Base-by-base conservation (phyloP, 352 stramenopile species). In the Aphanomyces stellatus region DNA sequence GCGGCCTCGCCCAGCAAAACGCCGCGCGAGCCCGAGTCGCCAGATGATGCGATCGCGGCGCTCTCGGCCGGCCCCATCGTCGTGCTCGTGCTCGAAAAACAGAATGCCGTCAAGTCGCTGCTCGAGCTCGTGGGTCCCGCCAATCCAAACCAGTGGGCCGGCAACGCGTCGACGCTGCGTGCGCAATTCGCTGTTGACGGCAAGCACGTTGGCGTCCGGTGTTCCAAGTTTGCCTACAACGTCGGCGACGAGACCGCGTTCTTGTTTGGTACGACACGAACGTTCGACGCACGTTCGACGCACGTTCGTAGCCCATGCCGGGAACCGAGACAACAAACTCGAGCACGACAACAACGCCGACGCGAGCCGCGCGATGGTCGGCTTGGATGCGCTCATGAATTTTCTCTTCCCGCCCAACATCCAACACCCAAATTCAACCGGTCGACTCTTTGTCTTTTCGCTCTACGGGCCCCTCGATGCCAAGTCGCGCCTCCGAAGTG, bases 371-470 rank as follows among this genome's bases (percentile, higher is more conserved):
- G 43, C 43, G 1, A 30, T 8, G 55, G 69, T 76, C 60, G 57
- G 78, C 41, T 56, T 95, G 17, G 71, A 80, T 13, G 76, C 88
- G 56, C 65, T 95, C 15, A 72, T 91, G 37, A 71, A 71, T 17
- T 95, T 93, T 62, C 68, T 93, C 40, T 95, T 95, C 69, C 87
- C 87, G 3, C 41, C 74, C 31, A 74, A 88, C 65, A 51, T 93
- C 34, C 79, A 91, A 46, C 87, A 95, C 65, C 75, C 87, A 7
- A 85, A 88, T 42, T 92, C 85, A 11, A 84, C 79, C 0, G 87
- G 87, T 17, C 70, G 87, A 6, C 68, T 95, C 7, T 90, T 91
- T 59, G 87, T 90, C 11, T 93, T 93, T 65, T 82, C 72, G 2
- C 69, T 92, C 10, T 95, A 95, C 59, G 87, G 85, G 6, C 87